Percentiles rank a stretch among this genome's conserved stretches.
phyloP scores from a whole-genome alignment of 2,329 filamentous ascomycete genomes.

The Diaporthe citrichinensis region DNA sequence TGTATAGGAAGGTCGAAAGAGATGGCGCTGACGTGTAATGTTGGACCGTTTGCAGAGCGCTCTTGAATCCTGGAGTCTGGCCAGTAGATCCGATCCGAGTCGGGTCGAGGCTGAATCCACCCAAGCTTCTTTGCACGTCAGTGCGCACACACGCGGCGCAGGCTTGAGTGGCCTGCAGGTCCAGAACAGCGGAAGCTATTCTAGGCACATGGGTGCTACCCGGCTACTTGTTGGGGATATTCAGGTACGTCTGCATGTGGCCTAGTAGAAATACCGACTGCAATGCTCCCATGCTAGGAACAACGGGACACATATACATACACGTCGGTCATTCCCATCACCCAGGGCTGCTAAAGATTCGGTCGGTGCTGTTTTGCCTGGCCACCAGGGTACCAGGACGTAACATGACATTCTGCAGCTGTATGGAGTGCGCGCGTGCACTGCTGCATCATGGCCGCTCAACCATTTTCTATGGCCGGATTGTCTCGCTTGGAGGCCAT shows the following conservation, averaged over 20 bases:
- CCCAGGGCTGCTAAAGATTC: not conserved
- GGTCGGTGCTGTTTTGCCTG: not conserved
- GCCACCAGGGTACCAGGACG: not conserved
- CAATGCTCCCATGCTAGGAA: not conserved
- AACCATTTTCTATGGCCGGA: not conserved
- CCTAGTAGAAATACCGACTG: not conserved
- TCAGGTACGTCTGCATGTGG: not conserved
- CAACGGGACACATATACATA: not conserved
- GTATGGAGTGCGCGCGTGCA: not conserved
- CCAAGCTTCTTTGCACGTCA: conserved; percentile 29
- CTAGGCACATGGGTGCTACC: conserved; percentile 22
- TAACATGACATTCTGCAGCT: not conserved
- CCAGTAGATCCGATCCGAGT: conserved; percentile 26
- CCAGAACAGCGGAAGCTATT: conserved; percentile 16
- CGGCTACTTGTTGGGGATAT: not conserved
- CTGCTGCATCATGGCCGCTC: not conserved
- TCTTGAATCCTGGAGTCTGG: conserved; percentile 19
- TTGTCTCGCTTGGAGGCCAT: not conserved
- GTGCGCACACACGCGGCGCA: conserved; percentile 19
- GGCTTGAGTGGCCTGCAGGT: conserved; percentile 10
- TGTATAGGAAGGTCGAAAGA: conserved; percentile 23
- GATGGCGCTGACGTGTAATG: conserved; percentile 39
- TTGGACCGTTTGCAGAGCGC: conserved; percentile 11
- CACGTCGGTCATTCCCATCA: not conserved
- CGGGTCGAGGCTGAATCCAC: conserved; percentile 34